Evolutionary conservation across 2,329 filamentous ascomycete genomes (phyloP).

Genomic region (Fusarium sp.): DNA sequence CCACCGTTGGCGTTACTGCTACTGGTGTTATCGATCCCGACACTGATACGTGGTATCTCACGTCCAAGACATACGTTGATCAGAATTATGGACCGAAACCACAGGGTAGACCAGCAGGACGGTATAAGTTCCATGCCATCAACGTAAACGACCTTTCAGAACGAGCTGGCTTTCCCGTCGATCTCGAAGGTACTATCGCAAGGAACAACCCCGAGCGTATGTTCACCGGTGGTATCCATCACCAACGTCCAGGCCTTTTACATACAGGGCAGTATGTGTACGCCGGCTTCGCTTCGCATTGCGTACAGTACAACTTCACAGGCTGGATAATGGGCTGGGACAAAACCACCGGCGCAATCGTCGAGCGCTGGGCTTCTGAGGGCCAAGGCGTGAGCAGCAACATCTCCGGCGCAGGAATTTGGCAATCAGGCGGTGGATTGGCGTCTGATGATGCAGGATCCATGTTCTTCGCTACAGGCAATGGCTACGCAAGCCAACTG

Average conservation of each 20-base stretch:
- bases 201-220: slow-evolving; percentile 61
- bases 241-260: slow-evolving; percentile 63
- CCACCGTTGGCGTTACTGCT: slow-evolving; percentile 59
- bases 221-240: slow-evolving; percentile 64
- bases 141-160: slow-evolving; percentile 54
- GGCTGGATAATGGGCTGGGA: slow-evolving; percentile 64
- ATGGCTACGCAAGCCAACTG: slow-evolving; percentile 56
- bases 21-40: slow-evolving; percentile 60
- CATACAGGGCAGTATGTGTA: slow-evolving; percentile 61
- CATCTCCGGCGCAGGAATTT: slow-evolving; percentile 57
- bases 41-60: slow-evolving; percentile 59
- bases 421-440: slow-evolving; percentile 56
- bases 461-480: slow-evolving; percentile 55
- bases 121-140: slow-evolving; percentile 54
- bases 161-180: slow-evolving; percentile 58
- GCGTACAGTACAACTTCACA: slow-evolving; percentile 67
- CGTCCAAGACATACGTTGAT: slow-evolving; percentile 56
- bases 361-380: slow-evolving; percentile 57
- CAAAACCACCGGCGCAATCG: slow-evolving; percentile 53
- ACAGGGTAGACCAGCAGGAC: slow-evolving; percentile 51
- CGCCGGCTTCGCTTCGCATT: slow-evolving; percentile 66
- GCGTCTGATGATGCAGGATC: slow-evolving; percentile 55
- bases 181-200: slow-evolving; percentile 59
- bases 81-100: slow-evolving; percentile 47
- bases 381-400: slow-evolving; percentile 53